Base-by-base conservation (phyloP, 768 basidiomycete species). In the Lactarius pseudohatsudake region DNA sequence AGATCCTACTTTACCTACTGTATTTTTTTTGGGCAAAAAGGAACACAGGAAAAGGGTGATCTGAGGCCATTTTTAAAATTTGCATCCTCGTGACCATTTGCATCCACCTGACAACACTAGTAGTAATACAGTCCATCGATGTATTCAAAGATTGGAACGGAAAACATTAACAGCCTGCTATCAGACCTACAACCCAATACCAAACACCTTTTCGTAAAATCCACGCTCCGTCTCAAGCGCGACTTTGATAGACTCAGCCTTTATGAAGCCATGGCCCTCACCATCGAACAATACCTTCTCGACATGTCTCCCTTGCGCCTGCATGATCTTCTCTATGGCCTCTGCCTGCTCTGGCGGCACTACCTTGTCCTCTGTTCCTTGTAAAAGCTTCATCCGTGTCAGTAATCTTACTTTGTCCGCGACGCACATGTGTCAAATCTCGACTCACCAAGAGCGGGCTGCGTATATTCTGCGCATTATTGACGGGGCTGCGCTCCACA, bases 321-420 rank as follows among this genome's bases (percentile, higher is more conserved):
- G 59, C 45, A 61, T 13, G 32, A 32, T 61, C 59, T 50, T 50
- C 59, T 61, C 59, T 15, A 61, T 61, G 4, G 59, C 79, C 74
- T 88, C 84, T 40, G 96, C 79, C 93, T 95, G 96, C 66, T 82
- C 86, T 77, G 86, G 87, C 0, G 85, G 90, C 0, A 92, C 91
- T 38, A 90, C 81, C 66, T 76, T 77, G 74, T 90, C 88, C 0
- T 79, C 73, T 36, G 59, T 50, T 26, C 59, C 59, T 13, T 61
- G 59, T 32, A 61, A 32, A 13, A 61, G 59, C 59, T 61, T 16
- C 20, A 36, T 32, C 9, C n/a, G 34, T 13, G 59, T 61, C 13
- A 61, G 59, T n/a, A 32, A 1, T 7, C 34, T 0, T 36, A 81
- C 77, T 16, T 26, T 26, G 26, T 26, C 16, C 40, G 4, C 22